These are phyloP conservation scores for Besnoitia besnoiti DNA, from an alignment of 169 alveolate genomes.

Conservation along the genomic window DNA sequence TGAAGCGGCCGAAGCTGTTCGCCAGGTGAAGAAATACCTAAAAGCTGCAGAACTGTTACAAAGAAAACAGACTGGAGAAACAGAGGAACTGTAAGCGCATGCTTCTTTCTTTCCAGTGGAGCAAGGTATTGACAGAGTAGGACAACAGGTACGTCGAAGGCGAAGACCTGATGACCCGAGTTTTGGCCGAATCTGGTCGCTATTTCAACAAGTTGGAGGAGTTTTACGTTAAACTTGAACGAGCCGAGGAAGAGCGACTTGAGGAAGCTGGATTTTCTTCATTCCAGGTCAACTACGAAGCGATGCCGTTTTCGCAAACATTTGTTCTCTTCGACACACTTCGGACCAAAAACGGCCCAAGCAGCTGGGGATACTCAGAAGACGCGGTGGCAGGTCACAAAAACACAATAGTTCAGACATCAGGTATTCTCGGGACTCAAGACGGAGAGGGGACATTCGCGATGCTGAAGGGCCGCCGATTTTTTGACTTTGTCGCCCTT, in stretches of 20 bases:
- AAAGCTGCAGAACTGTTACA: slow-evolving; percentile 73
- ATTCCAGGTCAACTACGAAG: slow-evolving; percentile 61
- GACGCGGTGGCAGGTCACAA: slow-evolving; percentile 61
- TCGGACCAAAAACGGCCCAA: slow-evolving; percentile 72
- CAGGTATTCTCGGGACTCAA: slow-evolving; percentile 68
- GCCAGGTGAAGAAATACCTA: slow-evolving; percentile 57
- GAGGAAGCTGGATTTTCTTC: slow-evolving; percentile 73
- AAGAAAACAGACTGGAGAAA: slow-evolving; percentile 57
- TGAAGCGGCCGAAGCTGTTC: slow-evolving; percentile 66
- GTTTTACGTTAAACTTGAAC: slow-evolving; percentile 56
- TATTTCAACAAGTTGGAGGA: slow-evolving; percentile 64
- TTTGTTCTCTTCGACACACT: slow-evolving; percentile 71
- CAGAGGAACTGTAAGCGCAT: slow-evolving; percentile 57
- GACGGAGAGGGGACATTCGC: slow-evolving; percentile 77
- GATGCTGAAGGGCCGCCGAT: slow-evolving; percentile 69
- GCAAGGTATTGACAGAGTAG: background rate
- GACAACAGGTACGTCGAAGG: slow-evolving; percentile 56
- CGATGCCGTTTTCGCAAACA: slow-evolving; percentile 67
- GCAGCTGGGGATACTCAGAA: slow-evolving; percentile 79
- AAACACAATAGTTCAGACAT: slow-evolving; percentile 69
- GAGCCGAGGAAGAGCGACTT: slow-evolving; percentile 70
- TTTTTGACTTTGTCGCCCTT: slow-evolving; percentile 70
- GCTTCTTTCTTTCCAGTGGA: background rate
- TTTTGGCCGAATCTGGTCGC: slow-evolving; percentile 70
- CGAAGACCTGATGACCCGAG: slow-evolving; percentile 67